Evolutionary conservation across 208 protist genomes (phyloP).

Genomic region (Trypanosoma cruzi): DNA sequence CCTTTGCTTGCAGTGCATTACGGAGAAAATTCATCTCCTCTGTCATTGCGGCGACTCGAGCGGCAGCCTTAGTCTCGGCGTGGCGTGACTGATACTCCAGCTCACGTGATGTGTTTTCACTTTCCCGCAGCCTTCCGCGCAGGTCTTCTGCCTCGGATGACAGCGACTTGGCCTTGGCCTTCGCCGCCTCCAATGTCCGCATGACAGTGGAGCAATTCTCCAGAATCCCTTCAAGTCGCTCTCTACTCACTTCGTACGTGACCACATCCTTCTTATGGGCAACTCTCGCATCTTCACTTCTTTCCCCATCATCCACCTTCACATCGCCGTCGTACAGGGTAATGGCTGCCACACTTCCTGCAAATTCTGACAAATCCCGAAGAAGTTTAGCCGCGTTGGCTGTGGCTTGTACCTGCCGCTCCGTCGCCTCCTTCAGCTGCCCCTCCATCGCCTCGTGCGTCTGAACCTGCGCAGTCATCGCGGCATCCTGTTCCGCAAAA

Average conservation of each 20-base stretch:
- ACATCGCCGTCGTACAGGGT: constrained; percentile 2
- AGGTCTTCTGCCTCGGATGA: constrained; percentile 18
- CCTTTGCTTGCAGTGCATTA: constrained; percentile 8
- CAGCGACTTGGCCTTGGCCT: constrained; percentile 13
- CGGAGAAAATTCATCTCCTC: constrained; percentile 8
- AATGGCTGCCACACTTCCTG: constrained; percentile 23
- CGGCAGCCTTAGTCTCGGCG: neutral
- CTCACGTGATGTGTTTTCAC: constrained; percentile 15
- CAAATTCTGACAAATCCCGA: constrained; percentile 17
- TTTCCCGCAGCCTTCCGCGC: constrained; percentile 10
- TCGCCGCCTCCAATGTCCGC: constrained; percentile 6
- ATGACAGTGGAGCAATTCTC: constrained; percentile 16
- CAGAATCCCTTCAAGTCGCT: constrained; percentile 12
- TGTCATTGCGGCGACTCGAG: neutral
- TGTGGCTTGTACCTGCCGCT: constrained; percentile 20
- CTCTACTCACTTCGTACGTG: neutral
- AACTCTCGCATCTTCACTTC: neutral
- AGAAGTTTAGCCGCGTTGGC: constrained; percentile 13
- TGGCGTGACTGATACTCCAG: neutral
- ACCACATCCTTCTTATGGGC: neutral
- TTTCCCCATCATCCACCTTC: neutral
- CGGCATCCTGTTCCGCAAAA: neutral
- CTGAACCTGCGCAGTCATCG: neutral
- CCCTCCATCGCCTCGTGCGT: neutral
- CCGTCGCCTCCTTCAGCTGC: constrained; percentile 19